Conservation (phyloP, 148 eudicot genomes). For the Bassia scoparia region DNA sequence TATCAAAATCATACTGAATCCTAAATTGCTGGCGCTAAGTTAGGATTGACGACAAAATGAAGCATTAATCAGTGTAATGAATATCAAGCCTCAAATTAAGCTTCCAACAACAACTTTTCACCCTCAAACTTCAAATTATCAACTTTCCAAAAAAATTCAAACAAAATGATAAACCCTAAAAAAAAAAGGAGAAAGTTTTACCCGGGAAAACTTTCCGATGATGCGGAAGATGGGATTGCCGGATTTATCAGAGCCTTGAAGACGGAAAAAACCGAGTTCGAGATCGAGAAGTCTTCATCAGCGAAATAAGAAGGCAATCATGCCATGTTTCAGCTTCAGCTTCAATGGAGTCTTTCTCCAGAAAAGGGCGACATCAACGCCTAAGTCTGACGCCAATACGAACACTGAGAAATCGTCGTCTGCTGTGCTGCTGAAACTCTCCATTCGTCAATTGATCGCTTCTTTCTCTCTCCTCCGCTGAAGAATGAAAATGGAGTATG, state of each 20-base stretch:
- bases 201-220: slow-evolving; percentile 89
- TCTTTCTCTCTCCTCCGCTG: too few relatives aligned
- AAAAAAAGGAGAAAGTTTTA: slow-evolving; percentile 19
- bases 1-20: too few relatives aligned
- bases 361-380: slow-evolving; percentile 73
- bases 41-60: too few relatives aligned
- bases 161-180: not conserved
- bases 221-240: slow-evolving; percentile 77
- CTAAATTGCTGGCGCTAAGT: too few relatives aligned
- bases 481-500: too few relatives aligned
- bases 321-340: slow-evolving; percentile 57
- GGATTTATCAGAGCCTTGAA: slow-evolving; percentile 56
- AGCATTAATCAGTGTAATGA: too few relatives aligned
- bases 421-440: not conserved
- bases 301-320: slow-evolving; percentile 61
- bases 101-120: too few relatives aligned
- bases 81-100: too few relatives aligned
- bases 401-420: slow-evolving; percentile 76
- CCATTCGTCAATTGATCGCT: too few relatives aligned
- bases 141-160: too few relatives aligned
- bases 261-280: slow-evolving; percentile 63
- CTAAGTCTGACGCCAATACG: slow-evolving; percentile 75
- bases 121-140: too few relatives aligned
- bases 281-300: slow-evolving; percentile 75
- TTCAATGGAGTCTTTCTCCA: slow-evolving; percentile 20